A percentile compares a stretch with the other conserved stretches of the same genome.
Conservation (phyloP, 2,329 filamentous ascomycete species). For the Trichocomaceae sp. region DNA sequence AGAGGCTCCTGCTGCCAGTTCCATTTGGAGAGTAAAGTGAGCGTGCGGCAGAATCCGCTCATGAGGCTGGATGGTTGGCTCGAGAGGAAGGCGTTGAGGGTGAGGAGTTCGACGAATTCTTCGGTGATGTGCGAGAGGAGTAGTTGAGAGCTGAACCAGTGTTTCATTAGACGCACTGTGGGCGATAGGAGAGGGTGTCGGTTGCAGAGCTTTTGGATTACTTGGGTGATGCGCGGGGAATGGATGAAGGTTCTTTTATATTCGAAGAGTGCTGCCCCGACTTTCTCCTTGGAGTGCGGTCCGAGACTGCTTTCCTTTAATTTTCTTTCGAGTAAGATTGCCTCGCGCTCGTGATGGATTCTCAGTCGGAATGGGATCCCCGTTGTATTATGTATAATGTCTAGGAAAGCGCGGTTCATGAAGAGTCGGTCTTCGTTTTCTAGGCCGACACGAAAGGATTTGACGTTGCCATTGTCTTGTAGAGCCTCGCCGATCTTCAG, state of each 20-base stretch:
- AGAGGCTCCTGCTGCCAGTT: constrained; percentile 84
- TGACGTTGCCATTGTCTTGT: constrained; percentile 53
- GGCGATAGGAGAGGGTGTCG: constrained; percentile 72
- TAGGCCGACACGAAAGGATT: constrained; percentile 67
- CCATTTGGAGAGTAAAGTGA: constrained; percentile 77
- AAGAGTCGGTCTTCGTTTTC: constrained; percentile 65
- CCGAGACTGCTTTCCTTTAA: constrained; percentile 66
- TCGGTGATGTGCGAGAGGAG: constrained; percentile 68
- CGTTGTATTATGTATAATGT: constrained; percentile 66
- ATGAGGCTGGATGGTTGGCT: constrained; percentile 72
- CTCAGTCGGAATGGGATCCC: constrained; percentile 74
- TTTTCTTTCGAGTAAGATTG: constrained; percentile 69
- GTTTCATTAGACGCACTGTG: constrained; percentile 76
- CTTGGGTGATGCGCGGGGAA: constrained; percentile 72
- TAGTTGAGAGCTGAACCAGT: constrained; percentile 82
- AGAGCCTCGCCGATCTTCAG: constrained; percentile 67
- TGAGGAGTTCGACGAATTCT: constrained; percentile 79
- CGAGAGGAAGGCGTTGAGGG: constrained; percentile 68
- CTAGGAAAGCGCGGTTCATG: constrained; percentile 74
- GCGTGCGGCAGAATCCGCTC: constrained; percentile 72
- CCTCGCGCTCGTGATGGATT: constrained; percentile 83
- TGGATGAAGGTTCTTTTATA: constrained; percentile 68
- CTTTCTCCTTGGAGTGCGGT: constrained; percentile 59
- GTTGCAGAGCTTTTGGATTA: constrained; percentile 71
- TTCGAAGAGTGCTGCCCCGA: constrained; percentile 60